Percentiles rank a stretch among this genome's conserved stretches.
Conservation (phyloP, 2,329 filamentous ascomycete species). For the Exophiala lecanii-corni region DNA sequence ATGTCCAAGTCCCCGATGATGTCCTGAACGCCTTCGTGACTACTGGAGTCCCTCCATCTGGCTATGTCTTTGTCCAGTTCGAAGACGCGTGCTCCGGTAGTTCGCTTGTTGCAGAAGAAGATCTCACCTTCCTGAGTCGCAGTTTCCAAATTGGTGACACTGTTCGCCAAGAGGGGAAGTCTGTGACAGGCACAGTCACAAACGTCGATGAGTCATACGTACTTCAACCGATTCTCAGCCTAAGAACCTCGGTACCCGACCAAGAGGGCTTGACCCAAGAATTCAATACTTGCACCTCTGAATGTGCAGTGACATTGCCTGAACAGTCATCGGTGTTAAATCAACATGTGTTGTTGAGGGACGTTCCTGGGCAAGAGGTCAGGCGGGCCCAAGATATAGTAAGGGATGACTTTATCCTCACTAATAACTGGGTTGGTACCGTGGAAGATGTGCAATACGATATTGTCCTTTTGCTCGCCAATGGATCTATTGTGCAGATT, state of each 20-base stretch:
- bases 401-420: slow-evolving; percentile 51
- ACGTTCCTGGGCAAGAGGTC: slow-evolving; percentile 44
- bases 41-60: slow-evolving; percentile 40
- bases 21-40: slow-evolving; percentile 25
- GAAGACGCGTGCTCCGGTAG: slow-evolving; percentile 36
- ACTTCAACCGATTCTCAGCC: slow-evolving; percentile 34
- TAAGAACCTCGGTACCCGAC: slow-evolving; percentile 4
- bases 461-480: slow-evolving; percentile 47
- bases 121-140: slow-evolving; percentile 51
- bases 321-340: slow-evolving; percentile 20
- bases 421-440: slow-evolving; percentile 53
- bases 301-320: slow-evolving; percentile 13
- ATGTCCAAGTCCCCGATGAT: slow-evolving; percentile 29
- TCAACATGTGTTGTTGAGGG: slow-evolving; percentile 32
- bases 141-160: slow-evolving; percentile 51
- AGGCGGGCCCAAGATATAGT: slow-evolving; percentile 42
- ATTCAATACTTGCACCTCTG: slow-evolving; percentile 7
- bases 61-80: slow-evolving; percentile 47
- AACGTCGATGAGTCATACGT: slow-evolving; percentile 44
- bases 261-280: neutral
- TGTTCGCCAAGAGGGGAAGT: slow-evolving; percentile 48
- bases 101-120: slow-evolving; percentile 39
- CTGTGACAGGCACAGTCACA: slow-evolving; percentile 53
- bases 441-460: slow-evolving; percentile 48
- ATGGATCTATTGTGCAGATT: slow-evolving; percentile 52